phyloP scores from a whole-genome alignment of 371 early-diverging fungal genomes.

The Polyrhizophydium stewartii region DNA sequence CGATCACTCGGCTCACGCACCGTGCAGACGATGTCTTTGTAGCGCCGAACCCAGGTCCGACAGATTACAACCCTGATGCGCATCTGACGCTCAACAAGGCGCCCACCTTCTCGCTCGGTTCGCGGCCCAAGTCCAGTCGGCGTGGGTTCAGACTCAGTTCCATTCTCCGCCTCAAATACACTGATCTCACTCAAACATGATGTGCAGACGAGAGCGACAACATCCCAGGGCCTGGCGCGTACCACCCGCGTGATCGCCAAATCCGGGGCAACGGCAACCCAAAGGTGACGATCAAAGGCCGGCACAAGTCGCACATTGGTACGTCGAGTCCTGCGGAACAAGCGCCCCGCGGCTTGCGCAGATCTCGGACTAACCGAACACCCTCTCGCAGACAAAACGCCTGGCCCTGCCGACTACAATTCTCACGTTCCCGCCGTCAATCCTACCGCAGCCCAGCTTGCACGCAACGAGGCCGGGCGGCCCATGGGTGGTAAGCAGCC shows the following conservation, averaged over 20 bases:
- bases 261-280: conserved; percentile 33
- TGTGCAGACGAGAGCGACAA: not conserved
- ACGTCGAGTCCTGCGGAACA: too few relatives aligned
- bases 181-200: not conserved
- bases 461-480: conserved; percentile 10
- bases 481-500: not conserved
- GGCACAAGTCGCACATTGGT: too few relatives aligned
- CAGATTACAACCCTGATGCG: conserved; percentile 28
- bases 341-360: too few relatives aligned
- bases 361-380: not conserved
- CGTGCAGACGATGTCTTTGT: conserved; percentile 13
- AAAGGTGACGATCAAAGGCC: conserved; percentile 35
- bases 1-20: not conserved
- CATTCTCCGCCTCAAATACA: not conserved
- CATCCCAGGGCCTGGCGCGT: conserved; percentile 38
- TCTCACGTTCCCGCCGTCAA: not conserved
- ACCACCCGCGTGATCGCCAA: conserved; percentile 40
- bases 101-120: conserved; percentile 25
- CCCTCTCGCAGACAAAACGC: conserved; percentile 20
- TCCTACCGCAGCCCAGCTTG: conserved; percentile 7
- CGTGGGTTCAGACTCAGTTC: not conserved
- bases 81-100: conserved; percentile 11
- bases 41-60: conserved; percentile 30
- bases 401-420: conserved; percentile 43
- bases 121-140: not conserved